Percentiles rank a stretch among this genome's conserved stretches.
Evolutionary conservation across 1,284 basidiomycete species (phyloP).

Genomic region (Stygiomarasmius scandens): DNA sequence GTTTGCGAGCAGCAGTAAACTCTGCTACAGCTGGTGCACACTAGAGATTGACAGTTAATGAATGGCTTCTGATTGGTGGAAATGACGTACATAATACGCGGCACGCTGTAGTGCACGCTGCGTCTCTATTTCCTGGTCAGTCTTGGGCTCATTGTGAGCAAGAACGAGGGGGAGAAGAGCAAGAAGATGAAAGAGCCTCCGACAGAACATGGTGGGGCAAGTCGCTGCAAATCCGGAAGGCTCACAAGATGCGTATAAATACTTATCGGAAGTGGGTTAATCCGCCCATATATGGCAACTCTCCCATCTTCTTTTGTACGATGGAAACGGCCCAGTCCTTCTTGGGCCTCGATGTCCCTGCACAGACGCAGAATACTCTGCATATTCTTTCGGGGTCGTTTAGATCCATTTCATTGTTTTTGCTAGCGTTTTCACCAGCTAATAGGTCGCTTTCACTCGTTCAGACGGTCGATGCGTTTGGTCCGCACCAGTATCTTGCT

Average conservation of each 20-base stretch:
- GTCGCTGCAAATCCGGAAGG: background rate
- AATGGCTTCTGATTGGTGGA: background rate
- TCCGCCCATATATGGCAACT: background rate
- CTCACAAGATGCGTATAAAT: background rate
- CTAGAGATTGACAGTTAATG: conserved; percentile 25
- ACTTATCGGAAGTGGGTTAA: background rate
- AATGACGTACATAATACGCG: conserved; percentile 46
- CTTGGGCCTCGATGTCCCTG: background rate
- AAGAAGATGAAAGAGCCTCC: conserved; percentile 4
- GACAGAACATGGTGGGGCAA: conserved; percentile 1
- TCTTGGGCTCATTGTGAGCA: conserved; percentile 45
- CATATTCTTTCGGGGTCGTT: conserved; percentile 51
- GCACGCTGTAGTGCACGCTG: conserved; percentile 49
- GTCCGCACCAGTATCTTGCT: conserved; percentile 52
- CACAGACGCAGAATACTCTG: conserved; percentile 16
- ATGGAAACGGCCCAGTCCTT: conserved; percentile 11
- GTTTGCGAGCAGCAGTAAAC: conserved; percentile 48
- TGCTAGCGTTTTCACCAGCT: conserved; percentile 47
- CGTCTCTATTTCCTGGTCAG: conserved; percentile 44
- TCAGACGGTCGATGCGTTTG: conserved; percentile 42
- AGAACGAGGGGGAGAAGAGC: conserved; percentile 11
- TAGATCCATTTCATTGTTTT: conserved; percentile 48
- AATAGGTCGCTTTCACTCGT: conserved; percentile 41
- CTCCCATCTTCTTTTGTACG: background rate
- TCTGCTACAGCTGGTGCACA: conserved; percentile 52